Base-by-base conservation (phyloP, 306 rosid species). In the Alnus rubra region DNA sequence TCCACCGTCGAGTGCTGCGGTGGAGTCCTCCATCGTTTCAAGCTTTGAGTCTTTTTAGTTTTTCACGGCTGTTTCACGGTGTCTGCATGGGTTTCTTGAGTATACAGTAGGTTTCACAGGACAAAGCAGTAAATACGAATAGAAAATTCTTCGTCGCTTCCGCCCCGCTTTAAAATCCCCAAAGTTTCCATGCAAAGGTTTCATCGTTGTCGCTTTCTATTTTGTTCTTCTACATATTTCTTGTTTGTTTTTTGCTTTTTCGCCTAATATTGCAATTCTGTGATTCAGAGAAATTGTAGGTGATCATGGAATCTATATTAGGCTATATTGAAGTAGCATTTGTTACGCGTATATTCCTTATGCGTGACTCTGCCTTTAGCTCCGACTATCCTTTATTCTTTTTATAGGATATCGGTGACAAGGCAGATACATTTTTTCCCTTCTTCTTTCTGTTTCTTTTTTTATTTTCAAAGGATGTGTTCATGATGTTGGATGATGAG, bases 241-340 rank as follows among this genome's bases (percentile, higher is more conserved):
- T 1, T 1, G 4, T 28, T 28, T 23, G 28, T 23, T 23, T 33
- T 30, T 31, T 15, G 18, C 3, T 7, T 33, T 64, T 7, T 5
- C 0, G 48, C 48, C 70, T 64, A 15, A 64, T 35, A 64, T 64
- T 64, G 70, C 70, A 64, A 64, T 37, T 64, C 48, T 64, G 47
- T 64, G 48, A 35, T 64, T 67, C 70, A 33, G n/a, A 5, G 12
- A 44, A 73, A n/a, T 5, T 59, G 3, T 12, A 4, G 48, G 71
- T 59, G 78, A 30, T 74, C 74, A 69, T 62, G 69, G 74, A 80
- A 73, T 80, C 79, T 80, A 74, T 80, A 23, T 74, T 80, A 45
- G 83, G 79, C 83, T 10, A 74, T 42, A 74, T 51, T 52, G 9
- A 80, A 16, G 69, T 52, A 31, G 5, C 14, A 13, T 7, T 33